Base-by-base conservation (phyloP, 2,329 filamentous ascomycete genomes). In the Nakataea oryzae region DNA sequence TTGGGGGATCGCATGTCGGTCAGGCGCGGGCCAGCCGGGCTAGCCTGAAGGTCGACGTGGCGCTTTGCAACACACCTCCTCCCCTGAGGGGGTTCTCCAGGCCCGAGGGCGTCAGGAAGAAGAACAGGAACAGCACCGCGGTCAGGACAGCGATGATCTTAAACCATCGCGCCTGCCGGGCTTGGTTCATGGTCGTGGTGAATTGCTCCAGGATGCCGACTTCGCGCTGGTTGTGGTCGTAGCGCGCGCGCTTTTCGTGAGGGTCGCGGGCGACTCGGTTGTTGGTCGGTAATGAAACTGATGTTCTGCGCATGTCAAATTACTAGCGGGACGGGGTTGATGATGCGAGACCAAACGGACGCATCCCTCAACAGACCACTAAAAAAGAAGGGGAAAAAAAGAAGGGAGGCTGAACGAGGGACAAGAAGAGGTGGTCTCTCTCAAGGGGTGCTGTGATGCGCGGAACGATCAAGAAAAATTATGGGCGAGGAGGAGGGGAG, bases 241-340 rank as follows among this genome's bases (percentile, higher is more conserved):
- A 87, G 69, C 85, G 82, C 70, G 78, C 82, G 69, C 81, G 80
- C 71, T 88, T 88, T 74, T 88, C 85, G 83, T 84, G 75, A 65
- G 83, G 84, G 70, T 88, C 85, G 80, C 79, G 76, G 69, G 76
- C 78, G 70, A 77, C 74, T 59, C 47, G 28, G 70, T 84, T 81
- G 75, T 84, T 83, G 50, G 82, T 86, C 72, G 84, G 83, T 73
- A 86, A 73, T 70, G 85, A 86, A 64, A 86, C 82, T 66, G 84
- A 86, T 72, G 83, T 83, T 76, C 83, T 85, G 80, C 84, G 82
- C 85, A 88, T 88, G 74, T 62, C 59, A 60, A 57, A 54, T 61
- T 55, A 56, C 21, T 59, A 27, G 34, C 47, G 14, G 27, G 30
- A 59, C 13, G 58, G 58, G 32, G 58, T 59, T 14, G 58, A 59